Percentiles rank a stretch among this genome's conserved stretches.
phyloP scores from a whole-genome alignment of 2,329 filamentous ascomycete species.

The Penicillium hesseltinei region DNA sequence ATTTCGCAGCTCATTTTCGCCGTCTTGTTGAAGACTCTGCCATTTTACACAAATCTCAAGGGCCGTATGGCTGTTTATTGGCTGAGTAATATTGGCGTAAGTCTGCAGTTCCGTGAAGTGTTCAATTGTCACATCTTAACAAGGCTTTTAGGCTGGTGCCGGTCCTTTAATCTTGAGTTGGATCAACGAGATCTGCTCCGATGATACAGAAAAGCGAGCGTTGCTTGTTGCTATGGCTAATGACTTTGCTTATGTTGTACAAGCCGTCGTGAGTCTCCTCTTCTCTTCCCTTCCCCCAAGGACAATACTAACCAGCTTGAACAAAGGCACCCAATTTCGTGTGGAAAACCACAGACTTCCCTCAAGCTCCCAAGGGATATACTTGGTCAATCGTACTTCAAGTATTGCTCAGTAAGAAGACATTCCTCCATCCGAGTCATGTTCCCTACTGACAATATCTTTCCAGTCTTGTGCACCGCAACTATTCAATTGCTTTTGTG shows the following conservation, averaged over 20 bases:
- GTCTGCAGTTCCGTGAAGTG: neutral
- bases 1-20: constrained; percentile 30
- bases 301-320: neutral
- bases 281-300: too few relatives aligned
- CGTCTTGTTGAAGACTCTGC: constrained; percentile 36
- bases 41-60: constrained; percentile 37
- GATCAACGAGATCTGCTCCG: constrained; percentile 38
- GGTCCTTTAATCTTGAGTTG: constrained; percentile 42
- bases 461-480: neutral
- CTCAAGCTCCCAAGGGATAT: constrained; percentile 39
- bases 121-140: neutral
- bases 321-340: constrained; percentile 40
- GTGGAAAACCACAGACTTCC: constrained; percentile 45
- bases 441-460: neutral
- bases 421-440: neutral
- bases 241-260: constrained; percentile 36
- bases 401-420: constrained; percentile 32
- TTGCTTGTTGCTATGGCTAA: constrained; percentile 33
- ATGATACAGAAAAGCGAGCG: constrained; percentile 33
- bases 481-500: constrained; percentile 1
- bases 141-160: constrained; percentile 27
- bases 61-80: constrained; percentile 41
- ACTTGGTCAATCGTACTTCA: constrained; percentile 38
- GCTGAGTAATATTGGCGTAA: constrained; percentile 38
- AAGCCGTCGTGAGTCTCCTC: constrained; percentile 27